Evolutionary conservation across 2,329 filamentous ascomycete genomes (phyloP).

Genomic region (Lasiodiplodia gonubiensis): DNA sequence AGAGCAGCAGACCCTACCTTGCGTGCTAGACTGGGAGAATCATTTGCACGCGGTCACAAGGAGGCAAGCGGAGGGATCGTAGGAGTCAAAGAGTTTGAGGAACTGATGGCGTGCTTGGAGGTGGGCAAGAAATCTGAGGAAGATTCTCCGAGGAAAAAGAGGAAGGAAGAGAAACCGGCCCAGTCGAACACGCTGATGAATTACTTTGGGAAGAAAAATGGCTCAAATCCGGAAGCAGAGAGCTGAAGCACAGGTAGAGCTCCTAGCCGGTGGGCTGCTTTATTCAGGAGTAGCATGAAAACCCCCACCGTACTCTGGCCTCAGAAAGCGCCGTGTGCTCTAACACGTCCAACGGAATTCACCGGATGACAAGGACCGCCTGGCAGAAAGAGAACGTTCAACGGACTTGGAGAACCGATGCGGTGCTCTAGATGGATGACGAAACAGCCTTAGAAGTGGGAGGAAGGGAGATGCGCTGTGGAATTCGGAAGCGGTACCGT

Average conservation of each 20-base stretch:
- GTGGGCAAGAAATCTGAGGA: slow-evolving; percentile 60
- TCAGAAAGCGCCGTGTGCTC: neutral
- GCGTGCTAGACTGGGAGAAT: slow-evolving; percentile 62
- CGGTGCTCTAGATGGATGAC: neutral
- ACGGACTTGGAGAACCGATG: neutral
- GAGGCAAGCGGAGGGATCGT: slow-evolving; percentile 72
- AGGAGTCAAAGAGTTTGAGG: slow-evolving; percentile 65
- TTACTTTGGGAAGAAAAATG: slow-evolving; percentile 56
- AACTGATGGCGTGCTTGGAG: slow-evolving; percentile 64
- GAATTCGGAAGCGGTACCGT: neutral
- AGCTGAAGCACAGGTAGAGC: neutral
- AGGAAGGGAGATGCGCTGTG: neutral
- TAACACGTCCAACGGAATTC: neutral
- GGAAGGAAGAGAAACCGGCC: slow-evolving; percentile 39
- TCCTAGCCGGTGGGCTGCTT: neutral
- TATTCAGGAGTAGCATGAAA: neutral
- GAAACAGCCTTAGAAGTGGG: neutral
- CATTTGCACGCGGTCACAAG: slow-evolving; percentile 70
- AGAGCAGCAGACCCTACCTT: slow-evolving; percentile 42
- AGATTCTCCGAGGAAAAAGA: slow-evolving; percentile 38
- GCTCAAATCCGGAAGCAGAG: neutral
- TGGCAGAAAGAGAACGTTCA: neutral
- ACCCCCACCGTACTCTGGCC: neutral
- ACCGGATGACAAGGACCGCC: neutral
- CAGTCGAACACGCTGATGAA: slow-evolving; percentile 62